Evolutionary conservation across 108 stramenopile species (phyloP), one percentile per base, ranked within the genome.

Genomic region (Thalassiosira profunda): DNA sequence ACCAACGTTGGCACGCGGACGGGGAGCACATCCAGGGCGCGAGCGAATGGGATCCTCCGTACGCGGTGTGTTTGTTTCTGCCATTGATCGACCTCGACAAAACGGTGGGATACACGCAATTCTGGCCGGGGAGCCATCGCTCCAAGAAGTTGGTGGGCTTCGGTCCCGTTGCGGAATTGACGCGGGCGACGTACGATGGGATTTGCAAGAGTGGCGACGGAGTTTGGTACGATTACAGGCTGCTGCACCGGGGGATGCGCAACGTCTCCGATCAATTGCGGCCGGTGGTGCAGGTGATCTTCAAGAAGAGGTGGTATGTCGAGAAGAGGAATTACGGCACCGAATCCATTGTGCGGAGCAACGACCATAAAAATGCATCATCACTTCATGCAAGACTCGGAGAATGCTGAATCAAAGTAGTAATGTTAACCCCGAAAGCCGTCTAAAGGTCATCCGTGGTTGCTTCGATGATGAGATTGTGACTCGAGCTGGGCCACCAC

Each of bases 1-100:
- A 84, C 26, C 86, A 87, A 76, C 79, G 81, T 25, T 87, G 86
- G 86, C 86, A 87, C 46, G 78, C 84, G 7, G 86, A 87, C 48
- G 86, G 86, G 8, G 75, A 63, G 24, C 86, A 87, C 44, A 59
- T 63, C 38, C 60, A 57, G 20, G 81, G 79, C 8, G 65, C 60
- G 0, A 44, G 53, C 3, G 81, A 82, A 70, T 83, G 73, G 78
- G 46, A 38, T 14, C 55, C 58, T 17, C 45, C 86, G 9, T 85
- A 85, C 63, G 86, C 86, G 5, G 9, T 88, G 0, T 88, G 86
- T 41, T 28, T 83, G 35, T 88, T 88, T 67, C 56, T 88, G 5
- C 86, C 86, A 10, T 57, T 88, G 17, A 81, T 88, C 58, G 84
- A 88, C 41, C 53, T 88, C 52, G 55, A 85, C 67, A 49, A 67